These are phyloP conservation scores for Dothidotthia symphoricarpi DNA, from an alignment of 2,329 filamentous ascomycete genomes.

Conservation along the genomic window DNA sequence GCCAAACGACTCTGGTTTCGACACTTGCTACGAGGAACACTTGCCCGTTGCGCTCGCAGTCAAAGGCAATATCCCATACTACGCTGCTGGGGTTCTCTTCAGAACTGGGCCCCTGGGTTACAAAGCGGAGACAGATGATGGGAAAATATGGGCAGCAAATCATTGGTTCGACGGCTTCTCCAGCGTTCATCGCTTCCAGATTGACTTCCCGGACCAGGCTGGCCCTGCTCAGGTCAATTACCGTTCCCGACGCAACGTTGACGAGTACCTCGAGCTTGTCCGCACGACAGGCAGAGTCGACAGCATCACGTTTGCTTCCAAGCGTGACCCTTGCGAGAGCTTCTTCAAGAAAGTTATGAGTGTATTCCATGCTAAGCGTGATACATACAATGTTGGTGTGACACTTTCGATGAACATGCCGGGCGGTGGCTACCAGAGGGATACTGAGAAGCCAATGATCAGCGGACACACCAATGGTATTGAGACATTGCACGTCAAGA, in stretches of 20 bases:
- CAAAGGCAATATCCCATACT: constrained; percentile 66
- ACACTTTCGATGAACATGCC: constrained; percentile 65
- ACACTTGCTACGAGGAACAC: constrained; percentile 64
- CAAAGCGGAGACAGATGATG: constrained; percentile 59
- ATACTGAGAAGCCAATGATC: constrained; percentile 9
- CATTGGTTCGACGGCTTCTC: constrained; percentile 84
- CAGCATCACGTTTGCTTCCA: constrained; percentile 66
- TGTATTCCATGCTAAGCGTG: constrained; percentile 48
- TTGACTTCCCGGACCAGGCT: constrained; percentile 48
- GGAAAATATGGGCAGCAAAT: constrained; percentile 58
- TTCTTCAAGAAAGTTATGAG: constrained; percentile 71
- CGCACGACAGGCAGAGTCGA: constrained; percentile 58
- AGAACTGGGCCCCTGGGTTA: constrained; percentile 66
- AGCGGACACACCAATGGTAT: constrained; percentile 39
- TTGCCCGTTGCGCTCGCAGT: constrained; percentile 64
- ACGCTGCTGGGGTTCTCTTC: constrained; percentile 70
- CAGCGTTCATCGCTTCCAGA: constrained; percentile 70
- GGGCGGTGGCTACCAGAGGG: constrained; percentile 37
- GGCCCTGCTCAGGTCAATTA: constrained; percentile 58
- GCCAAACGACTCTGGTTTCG: constrained; percentile 51
- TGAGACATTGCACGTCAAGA: constrained; percentile 58
- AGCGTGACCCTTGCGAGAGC: constrained; percentile 70
- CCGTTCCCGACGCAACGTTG: constrained; percentile 67
- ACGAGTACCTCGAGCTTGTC: constrained; percentile 61
- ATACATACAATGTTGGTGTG: constrained; percentile 62